Base-by-base conservation (phyloP, 73 alveolate species). In the Uronychia setigera region DNA sequence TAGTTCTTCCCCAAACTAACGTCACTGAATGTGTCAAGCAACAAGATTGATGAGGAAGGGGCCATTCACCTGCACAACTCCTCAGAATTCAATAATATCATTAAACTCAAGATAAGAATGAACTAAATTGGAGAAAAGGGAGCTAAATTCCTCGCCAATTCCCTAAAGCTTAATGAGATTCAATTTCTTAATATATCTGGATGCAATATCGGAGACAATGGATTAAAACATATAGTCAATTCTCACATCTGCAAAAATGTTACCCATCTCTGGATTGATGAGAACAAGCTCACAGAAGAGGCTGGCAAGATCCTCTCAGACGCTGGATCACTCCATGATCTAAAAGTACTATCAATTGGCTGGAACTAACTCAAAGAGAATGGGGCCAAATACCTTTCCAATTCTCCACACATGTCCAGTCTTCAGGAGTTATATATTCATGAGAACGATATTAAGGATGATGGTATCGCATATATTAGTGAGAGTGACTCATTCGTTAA, bases 401-500 rank as follows among this genome's bases (percentile, higher is more conserved):
- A 59, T 27, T 78, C 87, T 5, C 13, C 58, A 13, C 58, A 76
- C 60, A 31, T 88, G 14, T 11, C 32, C 34, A 60, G 79, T 29
- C 77, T 88, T 14, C 60, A 81, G 0, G 82, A 88, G 32, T 33
- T 88, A 25, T 33, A 60, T 30, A 35, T 88, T 0, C 33, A 74
- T 32, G 83, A 81, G 26, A 81, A 81, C 34, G 86, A 88, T 0
- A 88, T 88, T 46, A 81, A 33, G 76, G 90, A 80, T 57, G 94
- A 81, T 1, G 90, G 94, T 29, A 81, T 88, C 27, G n/a, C 79
- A 1, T 1, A 5, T 19, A 26, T 88, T 29, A 58, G 58, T 59
- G 86, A 76, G 28, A 76, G 84, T 32, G 83, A 88, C 26, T 32
- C 67, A 28, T 81, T 88, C 26, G 76, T 46, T 30, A 88, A 88